Evolutionary conservation across 164 flowering plant genomes (phyloP).

Genomic region (Stephania yunnanensis): DNA sequence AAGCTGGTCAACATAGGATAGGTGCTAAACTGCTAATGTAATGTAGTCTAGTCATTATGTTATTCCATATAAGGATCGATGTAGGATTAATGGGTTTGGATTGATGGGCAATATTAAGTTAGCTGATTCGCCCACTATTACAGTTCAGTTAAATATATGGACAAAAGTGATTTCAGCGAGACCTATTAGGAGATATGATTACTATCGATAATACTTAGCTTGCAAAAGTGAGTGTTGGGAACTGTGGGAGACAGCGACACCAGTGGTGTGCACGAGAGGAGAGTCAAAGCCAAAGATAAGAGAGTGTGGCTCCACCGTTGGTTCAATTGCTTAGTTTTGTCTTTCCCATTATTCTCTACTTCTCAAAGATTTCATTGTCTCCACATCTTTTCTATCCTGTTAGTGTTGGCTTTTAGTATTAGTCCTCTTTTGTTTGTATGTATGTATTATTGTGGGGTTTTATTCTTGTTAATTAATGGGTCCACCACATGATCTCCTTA

Average conservation of each 20-base stretch:
- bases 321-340: too few species aligned
- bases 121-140: background rate
- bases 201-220: background rate
- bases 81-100: background rate
- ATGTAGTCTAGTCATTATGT: too few species aligned
- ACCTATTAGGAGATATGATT: background rate
- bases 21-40: too few species aligned
- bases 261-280: background rate
- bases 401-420: background rate
- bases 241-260: conserved; percentile 2
- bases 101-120: background rate
- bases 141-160: too few species aligned
- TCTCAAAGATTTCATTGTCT: conserved; percentile 6
- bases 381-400: background rate
- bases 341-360: conserved; percentile 3
- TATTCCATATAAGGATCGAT: too few species aligned
- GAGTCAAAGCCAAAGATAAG: background rate
- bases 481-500: background rate
- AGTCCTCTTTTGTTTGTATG: background rate
- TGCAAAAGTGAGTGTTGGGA: background rate
- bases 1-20: too few species aligned
- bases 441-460: background rate
- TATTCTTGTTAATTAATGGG: background rate
- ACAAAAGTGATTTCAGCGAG: too few species aligned
- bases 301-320: background rate